Conservation (phyloP, 129 eudicot species). For the Ambrosia artemisiifolia region DNA sequence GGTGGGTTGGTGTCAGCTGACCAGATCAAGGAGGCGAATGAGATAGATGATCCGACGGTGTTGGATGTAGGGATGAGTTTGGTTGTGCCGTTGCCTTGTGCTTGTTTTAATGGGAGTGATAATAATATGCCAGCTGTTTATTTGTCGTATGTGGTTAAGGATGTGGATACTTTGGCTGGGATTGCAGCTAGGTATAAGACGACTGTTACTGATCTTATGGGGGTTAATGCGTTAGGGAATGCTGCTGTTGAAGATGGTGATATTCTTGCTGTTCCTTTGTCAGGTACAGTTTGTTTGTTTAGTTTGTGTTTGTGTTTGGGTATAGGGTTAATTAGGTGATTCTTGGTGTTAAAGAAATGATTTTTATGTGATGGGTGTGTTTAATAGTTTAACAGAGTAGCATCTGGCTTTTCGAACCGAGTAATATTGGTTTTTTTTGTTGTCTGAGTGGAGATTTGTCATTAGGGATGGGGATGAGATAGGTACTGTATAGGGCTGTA, state of each 20-base stretch:
- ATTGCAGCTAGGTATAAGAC: slow-evolving; percentile 49
- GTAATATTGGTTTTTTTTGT: too few relatives aligned
- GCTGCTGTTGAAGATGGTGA: slow-evolving; percentile 75
- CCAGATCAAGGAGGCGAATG: slow-evolving; percentile 83
- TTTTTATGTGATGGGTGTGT: too few relatives aligned
- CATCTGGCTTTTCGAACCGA: too few relatives aligned
- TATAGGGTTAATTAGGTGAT: too few relatives aligned
- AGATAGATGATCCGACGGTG: slow-evolving; percentile 59
- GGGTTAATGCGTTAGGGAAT: slow-evolving; percentile 74
- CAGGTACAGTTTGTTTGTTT: slow-evolving; percentile 70
- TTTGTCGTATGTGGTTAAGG: slow-evolving; percentile 74
- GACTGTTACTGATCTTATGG: slow-evolving; percentile 83
- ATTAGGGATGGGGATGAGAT: too few relatives aligned
- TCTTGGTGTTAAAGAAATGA: too few relatives aligned
- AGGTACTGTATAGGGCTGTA: too few relatives aligned
- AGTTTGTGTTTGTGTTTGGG: neutral
- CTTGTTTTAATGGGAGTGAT: slow-evolving; percentile 86
- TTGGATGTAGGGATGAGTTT: slow-evolving; percentile 72
- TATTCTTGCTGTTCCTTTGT: slow-evolving; percentile 86
- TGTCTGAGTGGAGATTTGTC: too few relatives aligned
- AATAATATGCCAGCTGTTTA: slow-evolving; percentile 71
- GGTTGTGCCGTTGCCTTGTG: slow-evolving; percentile 82
- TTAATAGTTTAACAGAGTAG: too few relatives aligned
- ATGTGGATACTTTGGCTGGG: slow-evolving; percentile 64
- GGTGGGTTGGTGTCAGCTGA: slow-evolving; percentile 90